Base-by-base conservation (phyloP, 139 green algal species). In the Nannochloris sp. region DNA sequence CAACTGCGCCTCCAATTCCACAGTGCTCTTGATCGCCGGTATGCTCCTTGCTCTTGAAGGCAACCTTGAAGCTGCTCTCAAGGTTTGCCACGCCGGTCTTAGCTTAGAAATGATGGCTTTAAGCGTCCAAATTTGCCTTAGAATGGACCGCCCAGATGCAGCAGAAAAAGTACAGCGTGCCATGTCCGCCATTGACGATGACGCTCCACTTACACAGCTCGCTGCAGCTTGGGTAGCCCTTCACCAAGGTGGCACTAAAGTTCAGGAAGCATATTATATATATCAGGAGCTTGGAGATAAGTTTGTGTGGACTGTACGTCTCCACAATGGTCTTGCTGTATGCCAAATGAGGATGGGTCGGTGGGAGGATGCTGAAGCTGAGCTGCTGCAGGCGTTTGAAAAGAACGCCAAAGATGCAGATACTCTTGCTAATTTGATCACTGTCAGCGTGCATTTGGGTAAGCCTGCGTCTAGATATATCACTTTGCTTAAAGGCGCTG, bases 281-380 rank as follows among this genome's bases (percentile, higher is more conserved):
- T 99, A 90, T 71, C 85, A 81, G 54, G 95, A 99, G 81, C 76
- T 98, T 31, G 91, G 87, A 0, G 94, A 98, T 60, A 96, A 95
- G 83, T 96, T 89, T 81, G 87, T 59, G 24, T 97, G 86, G 85
- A 98, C 94, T 57, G 84, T 77, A 13, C 55, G 74, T 39, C 78
- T 99, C 59, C 76, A 94, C 67, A 96, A 95, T 54, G 88, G 89
- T 19, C 82, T 79, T 29, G 93, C 92, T 0, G 76, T 88, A 48
- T 94, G 83, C 78, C 77, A 89, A 70, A 96, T 99, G 90, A 82
- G 85, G 56, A 92, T 92, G 86, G 87, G 87, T 3, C 59, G 85
- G 35, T 92, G 72, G 72, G 85, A 91, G 60, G 78, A 86, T 34
- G 78, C 78, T 1, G 82, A 88, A 70, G 77, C 74, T 32, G 65